Conservation (phyloP, 768 basidiomycete genomes). For the Auricularia auricula-judae region DNA sequence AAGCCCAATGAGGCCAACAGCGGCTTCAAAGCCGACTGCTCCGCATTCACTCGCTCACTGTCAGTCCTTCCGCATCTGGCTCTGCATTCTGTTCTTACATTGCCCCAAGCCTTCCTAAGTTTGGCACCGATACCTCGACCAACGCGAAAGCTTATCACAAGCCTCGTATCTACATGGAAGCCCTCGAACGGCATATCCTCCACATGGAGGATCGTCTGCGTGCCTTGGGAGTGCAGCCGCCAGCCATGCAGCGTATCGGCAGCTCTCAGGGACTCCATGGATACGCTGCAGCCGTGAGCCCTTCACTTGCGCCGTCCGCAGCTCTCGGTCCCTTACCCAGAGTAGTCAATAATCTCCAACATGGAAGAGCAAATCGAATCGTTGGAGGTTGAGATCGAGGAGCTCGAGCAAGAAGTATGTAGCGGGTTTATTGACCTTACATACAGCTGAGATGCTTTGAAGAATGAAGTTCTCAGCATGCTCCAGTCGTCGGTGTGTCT, state of each 20-base stretch:
- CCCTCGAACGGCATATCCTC: not conserved
- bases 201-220: not conserved
- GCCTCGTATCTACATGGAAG: not conserved
- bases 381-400: not conserved
- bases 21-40: too few species aligned
- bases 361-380: not conserved
- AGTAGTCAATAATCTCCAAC: not conserved
- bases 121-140: too few species aligned
- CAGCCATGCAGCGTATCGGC: not conserved
- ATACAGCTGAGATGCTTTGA: not conserved
- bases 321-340: not conserved
- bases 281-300: not conserved
- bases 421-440: not conserved
- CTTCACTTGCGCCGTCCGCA: not conserved
- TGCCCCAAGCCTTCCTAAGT: too few species aligned
- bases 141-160: not conserved
- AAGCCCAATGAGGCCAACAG: too few species aligned
- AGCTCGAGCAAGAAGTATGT: not conserved
- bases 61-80: too few species aligned
- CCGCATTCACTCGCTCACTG: too few species aligned
- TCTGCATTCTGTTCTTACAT: too few species aligned
- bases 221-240: not conserved
- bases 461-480: not conserved
- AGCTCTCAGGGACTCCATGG: not conserved
- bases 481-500: not conserved